Evolutionary conservation across 345 rosid genomes (phyloP), one percentile per base, ranked within the genome.

Genomic region (Lagerstroemia speciosa): DNA sequence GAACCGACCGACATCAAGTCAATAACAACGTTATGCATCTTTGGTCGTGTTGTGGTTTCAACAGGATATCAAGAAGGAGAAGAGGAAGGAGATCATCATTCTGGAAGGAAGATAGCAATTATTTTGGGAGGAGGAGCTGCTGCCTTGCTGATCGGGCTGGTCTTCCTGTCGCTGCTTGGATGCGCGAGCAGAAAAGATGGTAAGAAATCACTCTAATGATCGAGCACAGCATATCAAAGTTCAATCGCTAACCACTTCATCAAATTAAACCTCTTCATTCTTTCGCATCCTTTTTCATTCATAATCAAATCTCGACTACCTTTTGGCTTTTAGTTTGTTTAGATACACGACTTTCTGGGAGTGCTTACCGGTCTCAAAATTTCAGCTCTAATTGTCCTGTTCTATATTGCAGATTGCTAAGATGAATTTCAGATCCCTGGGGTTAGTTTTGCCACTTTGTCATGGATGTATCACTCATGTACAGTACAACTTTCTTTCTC

Each of bases 81-180:
- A 4, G 41, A 20, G 6, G 19, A 26, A 10, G 53, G 14, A 19
- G 24, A 48, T 0, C 33, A 58, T 27, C 63, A 58, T 27, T 11
- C 76, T 0, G 89, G 86, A 33, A 87, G 81, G 71, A 63, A 67
- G 16, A 50, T 82, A 62, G 96, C 96, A 67, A 83, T 92, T 55
- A 84, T 82, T 27, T 24, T 88, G 75, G 98, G 98, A 82, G 96
- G 69, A 67, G 86, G 63, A 27, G 63, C 69, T 29, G 95, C 76
- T 9, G 89, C 82, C 68, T 41, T 90, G 74, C 66, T 57, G 65
- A 50, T 76, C 52, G 84, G 71, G 33, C 79, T 81, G 14, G 38
- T 87, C 10, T 67, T 88, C 17, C 43, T 82, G 2, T 27, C 69
- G 75, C 58, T 77, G 30, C 36, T 86, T 65, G 86, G 72, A 73